Base-by-base conservation (phyloP, 2,329 filamentous ascomycete genomes). In the Exophiala sp. region DNA sequence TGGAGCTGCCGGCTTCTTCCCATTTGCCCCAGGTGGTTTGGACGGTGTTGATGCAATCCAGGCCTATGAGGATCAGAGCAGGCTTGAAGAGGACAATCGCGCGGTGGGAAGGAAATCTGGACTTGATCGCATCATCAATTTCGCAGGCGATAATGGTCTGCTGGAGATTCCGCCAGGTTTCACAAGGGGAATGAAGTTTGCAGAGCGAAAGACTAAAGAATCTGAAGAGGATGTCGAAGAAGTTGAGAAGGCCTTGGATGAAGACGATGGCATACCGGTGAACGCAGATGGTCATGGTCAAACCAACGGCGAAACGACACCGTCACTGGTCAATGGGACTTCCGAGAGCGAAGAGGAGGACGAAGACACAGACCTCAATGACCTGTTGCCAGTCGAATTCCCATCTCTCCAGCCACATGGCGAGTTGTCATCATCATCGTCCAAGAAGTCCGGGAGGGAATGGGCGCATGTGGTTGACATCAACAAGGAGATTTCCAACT, bases 381-480 rank as follows among this genome's bases (percentile, higher is more conserved):
- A 88, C 41, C 78, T 99, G 5, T 72, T 99, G 0, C 94, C 94
- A 0, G 83, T 96, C 21, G 94, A 99, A 66, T 99, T 96, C 65
- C 91, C 94, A 1, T 88, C 95, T 10, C 71, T 99, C 5, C 89
- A 95, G 62, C 90, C 94, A 8, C 88, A 87, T 66, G 85, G 86
- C n/a, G 80, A 84, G 18, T 81, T 96, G 29, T 81, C 87, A 16
- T 77, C 86, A 47, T 85, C 88, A 7, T 83, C 84, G 56, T 78
- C 85, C 57, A 88, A 86, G 66, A 88, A 87, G 65, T 84, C 84
- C 36, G 88, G 88, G 5, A 86, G 83, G 64, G 90, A 97, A 73
- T 99, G 94, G 92, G 94, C 94, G 47, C 94, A 99, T 72, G 95
- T 99, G 85, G 92, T 99, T 1, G 92, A 99, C 69, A 87, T 97